Conservation (phyloP, 176 grass and related monocot species). For the Stipa capillata region DNA sequence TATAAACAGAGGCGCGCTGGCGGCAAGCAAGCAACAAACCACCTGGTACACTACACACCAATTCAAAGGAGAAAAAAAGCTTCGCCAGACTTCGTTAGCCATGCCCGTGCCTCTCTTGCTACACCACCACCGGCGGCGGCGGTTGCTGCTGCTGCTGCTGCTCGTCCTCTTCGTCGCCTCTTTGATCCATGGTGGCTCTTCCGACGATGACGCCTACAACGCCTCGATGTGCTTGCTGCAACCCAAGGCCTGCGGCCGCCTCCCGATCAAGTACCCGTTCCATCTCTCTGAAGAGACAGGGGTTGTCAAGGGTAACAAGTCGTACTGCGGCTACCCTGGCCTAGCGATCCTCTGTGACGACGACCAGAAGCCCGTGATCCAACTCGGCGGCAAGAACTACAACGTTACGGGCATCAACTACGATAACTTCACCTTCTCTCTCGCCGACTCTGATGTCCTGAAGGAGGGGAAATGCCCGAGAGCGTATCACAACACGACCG, state of each 20-base stretch:
- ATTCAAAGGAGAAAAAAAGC: neutral
- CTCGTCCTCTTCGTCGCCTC: neutral
- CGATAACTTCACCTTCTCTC: neutral
- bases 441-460: neutral
- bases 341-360: neutral
- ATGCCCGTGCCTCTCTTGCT: neutral
- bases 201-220: neutral
- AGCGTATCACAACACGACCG: neutral
- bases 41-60: neutral
- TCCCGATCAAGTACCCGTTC: slow-evolving; percentile 29
- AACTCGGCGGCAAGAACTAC: neutral
- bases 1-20: neutral
- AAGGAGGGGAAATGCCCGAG: neutral
- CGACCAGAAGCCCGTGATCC: neutral
- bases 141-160: neutral
- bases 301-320: neutral
- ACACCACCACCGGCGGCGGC: too few species aligned
- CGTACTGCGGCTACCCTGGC: slow-evolving; percentile 22
- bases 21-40: neutral
- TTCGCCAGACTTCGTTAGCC: neutral
- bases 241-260: neutral
- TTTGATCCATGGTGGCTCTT: neutral
- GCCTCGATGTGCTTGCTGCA: neutral
- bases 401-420: neutral
- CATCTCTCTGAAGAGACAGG: rapidly evolving